Base-by-base conservation (phyloP, 192 early-diverging fungal species). In the Pilaira anomala region DNA sequence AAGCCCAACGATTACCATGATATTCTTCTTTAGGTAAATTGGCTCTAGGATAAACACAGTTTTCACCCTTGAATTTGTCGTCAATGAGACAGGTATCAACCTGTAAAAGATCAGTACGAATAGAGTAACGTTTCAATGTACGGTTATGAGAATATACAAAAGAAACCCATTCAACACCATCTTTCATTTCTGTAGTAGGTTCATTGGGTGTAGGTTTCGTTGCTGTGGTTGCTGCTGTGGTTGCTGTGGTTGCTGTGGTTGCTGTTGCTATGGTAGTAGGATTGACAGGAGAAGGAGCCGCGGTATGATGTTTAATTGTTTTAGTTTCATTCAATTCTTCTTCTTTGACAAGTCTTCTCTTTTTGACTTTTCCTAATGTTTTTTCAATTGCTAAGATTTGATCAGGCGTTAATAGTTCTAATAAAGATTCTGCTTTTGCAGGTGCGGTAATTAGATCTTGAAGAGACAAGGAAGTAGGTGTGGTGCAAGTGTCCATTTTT, bases 31-130 rank as follows among this genome's bases (percentile, higher is more conserved):
- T 67, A 6, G 76, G 60, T 40, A 87, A 80, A 72, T 88, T 83
- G 6, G 94, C 94, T n/a, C 87, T 78, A 13, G 90, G 90, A 63
- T 96, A 96, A 2, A 76, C 82, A 67, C 91, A 94, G 69, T 94
- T 96, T 29, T 76, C 81, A 11, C 48, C 48, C 67, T 86, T 87
- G 65, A 93, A 90, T 44, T 87, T 68, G 24, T 67, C 36, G 50
- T 80, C 48, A 64, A 92, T 72, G 25, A 75, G 63, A 39, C 28
- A 52, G 44, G 79, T 3, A 71, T 68, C 19, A 29, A 84, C 78
- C 4, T 73, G 63, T 30, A 91, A 85, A 28, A 93, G 71, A 70
- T 93, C 91, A 16, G 87, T 87, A 16, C 90, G 82, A 56, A 93
- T 82, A 3, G 73, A 73, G 66, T 90, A 88, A 14, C 79, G 70